Percentiles rank a stretch among this genome's conserved stretches.
Conservation (phyloP, 805 yeast genomes). For the Yarrowia alimentaria region DNA sequence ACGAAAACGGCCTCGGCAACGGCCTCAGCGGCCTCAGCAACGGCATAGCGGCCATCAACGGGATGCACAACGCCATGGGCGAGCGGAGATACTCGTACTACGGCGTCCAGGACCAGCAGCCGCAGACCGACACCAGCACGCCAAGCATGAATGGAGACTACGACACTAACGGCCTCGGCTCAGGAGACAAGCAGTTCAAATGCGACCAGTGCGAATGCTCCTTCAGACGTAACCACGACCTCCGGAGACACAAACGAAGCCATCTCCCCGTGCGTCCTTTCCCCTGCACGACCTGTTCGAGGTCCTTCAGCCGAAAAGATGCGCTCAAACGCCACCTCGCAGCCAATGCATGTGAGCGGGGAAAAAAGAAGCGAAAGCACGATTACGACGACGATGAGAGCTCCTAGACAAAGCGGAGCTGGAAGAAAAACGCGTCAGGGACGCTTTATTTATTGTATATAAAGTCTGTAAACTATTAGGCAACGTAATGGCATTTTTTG, state of each 20-base stretch:
- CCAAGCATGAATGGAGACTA: background rate
- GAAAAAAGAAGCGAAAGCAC: conserved; percentile 23
- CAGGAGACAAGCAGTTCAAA: conserved; percentile 28
- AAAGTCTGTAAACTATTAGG: background rate
- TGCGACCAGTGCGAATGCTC: conserved; percentile 27
- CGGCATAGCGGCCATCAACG: conserved; percentile 6
- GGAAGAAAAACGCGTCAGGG: too few species aligned
- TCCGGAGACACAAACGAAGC: conserved; percentile 14
- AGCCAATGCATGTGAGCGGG: conserved; percentile 28
- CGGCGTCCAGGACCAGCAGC: conserved; percentile 9
- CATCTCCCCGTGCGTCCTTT: conserved; percentile 27
- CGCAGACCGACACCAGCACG: background rate
- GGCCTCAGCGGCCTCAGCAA: conserved; percentile 2
- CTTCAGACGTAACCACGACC: conserved; percentile 25
- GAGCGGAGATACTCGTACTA: conserved; percentile 9
- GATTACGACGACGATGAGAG: conserved; percentile 14
- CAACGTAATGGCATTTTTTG: background rate
- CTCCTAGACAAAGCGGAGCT: too few species aligned
- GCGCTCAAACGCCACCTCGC: conserved; percentile 28
- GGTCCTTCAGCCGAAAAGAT: conserved; percentile 26
- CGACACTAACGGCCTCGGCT: conserved; percentile 6
- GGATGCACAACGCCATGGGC: conserved; percentile 12
- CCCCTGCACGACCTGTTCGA: conserved; percentile 24
- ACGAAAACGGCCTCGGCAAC: conserved; percentile 4
- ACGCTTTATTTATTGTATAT: conserved; percentile 23